Evolutionary conservation across 352 stramenopile species (phyloP).

Genomic region (Pythium scleroteichum): DNA sequence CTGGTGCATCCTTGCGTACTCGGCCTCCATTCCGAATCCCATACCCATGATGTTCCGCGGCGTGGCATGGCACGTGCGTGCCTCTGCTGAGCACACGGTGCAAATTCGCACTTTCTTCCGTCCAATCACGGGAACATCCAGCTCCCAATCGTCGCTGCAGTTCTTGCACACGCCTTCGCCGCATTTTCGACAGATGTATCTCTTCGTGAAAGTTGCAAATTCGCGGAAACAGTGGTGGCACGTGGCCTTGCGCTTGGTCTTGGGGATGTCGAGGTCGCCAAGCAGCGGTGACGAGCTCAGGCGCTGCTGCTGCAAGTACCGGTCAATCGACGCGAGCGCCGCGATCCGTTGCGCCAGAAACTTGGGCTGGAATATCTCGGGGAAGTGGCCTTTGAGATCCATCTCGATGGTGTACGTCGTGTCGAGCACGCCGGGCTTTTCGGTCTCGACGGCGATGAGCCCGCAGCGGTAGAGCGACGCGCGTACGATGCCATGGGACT

Average conservation of each 20-base stretch:
- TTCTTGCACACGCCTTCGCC: constrained; percentile 72
- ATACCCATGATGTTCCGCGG: constrained; percentile 5
- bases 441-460: constrained; percentile 74
- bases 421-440: constrained; percentile 67
- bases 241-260: constrained; percentile 35
- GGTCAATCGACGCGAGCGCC: constrained; percentile 69
- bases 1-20: background rate
- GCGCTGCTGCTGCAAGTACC: constrained; percentile 75
- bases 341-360: constrained; percentile 74
- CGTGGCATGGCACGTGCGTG: constrained; percentile 54
- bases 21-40: background rate
- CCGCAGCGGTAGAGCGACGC: constrained; percentile 81
- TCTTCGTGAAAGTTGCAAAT: constrained; percentile 56
- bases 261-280: constrained; percentile 70
- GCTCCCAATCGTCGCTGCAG: constrained; percentile 79
- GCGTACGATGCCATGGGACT: constrained; percentile 53
- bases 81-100: constrained; percentile 77
- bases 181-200: constrained; percentile 77
- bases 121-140: constrained; percentile 78
- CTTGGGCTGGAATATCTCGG: constrained; percentile 60
- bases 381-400: constrained; percentile 82
- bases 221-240: constrained; percentile 79
- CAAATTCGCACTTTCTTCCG: constrained; percentile 82
- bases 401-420: constrained; percentile 87
- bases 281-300: constrained; percentile 77